Conservation (phyloP, 2,329 filamentous ascomycete species). For the Knufia fluminis region DNA sequence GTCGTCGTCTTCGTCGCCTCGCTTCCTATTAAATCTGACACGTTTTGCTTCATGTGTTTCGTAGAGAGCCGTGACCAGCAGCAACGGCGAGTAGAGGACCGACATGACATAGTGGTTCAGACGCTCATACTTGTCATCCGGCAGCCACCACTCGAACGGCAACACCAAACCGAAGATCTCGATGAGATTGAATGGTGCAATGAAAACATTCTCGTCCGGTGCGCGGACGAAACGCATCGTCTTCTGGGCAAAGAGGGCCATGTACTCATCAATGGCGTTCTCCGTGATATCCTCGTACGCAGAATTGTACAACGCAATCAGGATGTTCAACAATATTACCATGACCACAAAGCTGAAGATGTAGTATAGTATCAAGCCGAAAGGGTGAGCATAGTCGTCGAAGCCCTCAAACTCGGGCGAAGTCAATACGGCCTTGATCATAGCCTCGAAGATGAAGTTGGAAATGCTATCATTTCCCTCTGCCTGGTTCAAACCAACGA, state of each 20-base stretch:
- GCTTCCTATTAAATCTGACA: conserved; percentile 63
- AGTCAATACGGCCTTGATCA: conserved; percentile 83
- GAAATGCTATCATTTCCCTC: conserved; percentile 55
- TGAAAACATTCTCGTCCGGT: conserved; percentile 96
- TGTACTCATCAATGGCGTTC: conserved; percentile 88
- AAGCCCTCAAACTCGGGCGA: conserved; percentile 84
- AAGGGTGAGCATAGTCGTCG: conserved; percentile 82
- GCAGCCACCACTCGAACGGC: conserved; percentile 93
- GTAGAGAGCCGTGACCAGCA: conserved; percentile 66
- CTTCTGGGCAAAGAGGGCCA: conserved; percentile 86
- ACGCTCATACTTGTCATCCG: conserved; percentile 60
- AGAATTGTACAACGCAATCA: conserved; percentile 94
- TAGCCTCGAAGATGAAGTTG: conserved; percentile 42
- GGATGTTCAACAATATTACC: conserved; percentile 87
- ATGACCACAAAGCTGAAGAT: conserved; percentile 96
- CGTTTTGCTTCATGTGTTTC: conserved; percentile 57
- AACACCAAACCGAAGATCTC: conserved; percentile 72
- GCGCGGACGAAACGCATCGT: conserved; percentile 95
- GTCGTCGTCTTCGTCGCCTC: conserved; percentile 85
- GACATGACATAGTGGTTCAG: conserved; percentile 88
- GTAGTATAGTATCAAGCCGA: conserved; percentile 93
- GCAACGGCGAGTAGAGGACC: conserved; percentile 70
- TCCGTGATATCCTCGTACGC: conserved; percentile 92
- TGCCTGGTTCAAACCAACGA: conserved; percentile 79
- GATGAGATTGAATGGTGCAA: conserved; percentile 87